A percentile compares a stretch with the other conserved stretches of the same genome.
These are phyloP conservation scores for Yamadazyma dendronema DNA, from an alignment of 1,139 yeast genomes.

Conservation along the genomic window DNA sequence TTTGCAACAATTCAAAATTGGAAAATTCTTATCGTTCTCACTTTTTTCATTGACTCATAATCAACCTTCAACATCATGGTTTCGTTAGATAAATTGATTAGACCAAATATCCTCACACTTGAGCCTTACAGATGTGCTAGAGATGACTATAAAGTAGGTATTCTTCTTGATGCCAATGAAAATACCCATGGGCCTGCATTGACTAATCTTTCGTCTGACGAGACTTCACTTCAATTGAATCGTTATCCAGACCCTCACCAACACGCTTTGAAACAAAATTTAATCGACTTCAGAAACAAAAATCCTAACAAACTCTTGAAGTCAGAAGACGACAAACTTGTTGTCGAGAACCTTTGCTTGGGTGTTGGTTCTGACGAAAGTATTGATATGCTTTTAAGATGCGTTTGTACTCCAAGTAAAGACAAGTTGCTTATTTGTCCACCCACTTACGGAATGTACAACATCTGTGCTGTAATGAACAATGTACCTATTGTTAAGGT, in stretches of 20 bases:
- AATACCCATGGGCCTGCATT: slow-evolving; percentile 91
- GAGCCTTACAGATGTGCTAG: slow-evolving; percentile 96
- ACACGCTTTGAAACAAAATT: slow-evolving; percentile 65
- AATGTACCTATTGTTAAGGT: slow-evolving; percentile 77
- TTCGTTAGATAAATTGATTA: slow-evolving; percentile 55
- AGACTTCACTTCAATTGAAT: slow-evolving; percentile 54
- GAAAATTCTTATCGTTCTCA: no score
- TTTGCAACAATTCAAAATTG: no score
- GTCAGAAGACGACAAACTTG: slow-evolving; percentile 28
- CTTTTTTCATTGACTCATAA: slow-evolving; percentile 2
- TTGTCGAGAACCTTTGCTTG: slow-evolving; percentile 72
- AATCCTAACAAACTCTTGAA: slow-evolving; percentile 30
- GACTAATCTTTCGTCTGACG: slow-evolving; percentile 21
- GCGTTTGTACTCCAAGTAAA: slow-evolving; percentile 76
- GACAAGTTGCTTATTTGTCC: slow-evolving; percentile 87
- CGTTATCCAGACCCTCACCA: slow-evolving; percentile 98
- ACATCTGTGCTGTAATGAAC: slow-evolving; percentile 85
- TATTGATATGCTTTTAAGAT: slow-evolving; percentile 83
- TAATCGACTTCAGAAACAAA: slow-evolving; percentile 68
- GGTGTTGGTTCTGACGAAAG: slow-evolving; percentile 99
- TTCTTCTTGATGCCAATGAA: slow-evolving; percentile 91
- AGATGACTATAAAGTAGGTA: slow-evolving; percentile 85
- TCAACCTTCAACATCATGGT: slow-evolving; percentile 16
- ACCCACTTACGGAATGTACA: slow-evolving; percentile 97
- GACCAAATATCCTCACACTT: slow-evolving; percentile 78